Conservation (phyloP, 2,329 filamentous ascomycete genomes). For the Ambrosiella beaveri region DNA sequence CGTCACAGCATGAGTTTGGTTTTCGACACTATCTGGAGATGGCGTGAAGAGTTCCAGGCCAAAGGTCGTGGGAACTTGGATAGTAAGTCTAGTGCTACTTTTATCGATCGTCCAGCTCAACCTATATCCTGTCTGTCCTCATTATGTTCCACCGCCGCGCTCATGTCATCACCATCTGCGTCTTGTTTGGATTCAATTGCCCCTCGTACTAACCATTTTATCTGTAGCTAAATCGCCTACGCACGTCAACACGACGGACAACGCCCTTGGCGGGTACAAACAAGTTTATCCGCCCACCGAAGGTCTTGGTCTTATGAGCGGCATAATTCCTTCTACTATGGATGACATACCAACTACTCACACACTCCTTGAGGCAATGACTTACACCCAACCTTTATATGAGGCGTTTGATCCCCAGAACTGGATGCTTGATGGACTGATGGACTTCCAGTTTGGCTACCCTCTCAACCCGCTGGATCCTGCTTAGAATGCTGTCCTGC, state of each 20-base stretch:
- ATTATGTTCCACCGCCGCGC: neutral
- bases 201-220: slow-evolving; percentile 54
- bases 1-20: slow-evolving; percentile 73
- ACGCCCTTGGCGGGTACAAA: slow-evolving; percentile 53
- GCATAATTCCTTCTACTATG: slow-evolving; percentile 34
- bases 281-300: slow-evolving; percentile 38
- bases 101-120: neutral
- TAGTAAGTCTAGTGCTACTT: slow-evolving; percentile 32
- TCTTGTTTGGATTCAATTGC: neutral
- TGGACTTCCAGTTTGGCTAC: slow-evolving; percentile 61
- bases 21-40: slow-evolving; percentile 73
- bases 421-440: slow-evolving; percentile 78
- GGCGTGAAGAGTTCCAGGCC: slow-evolving; percentile 63
- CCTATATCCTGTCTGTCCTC: neutral
- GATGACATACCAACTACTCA: slow-evolving; percentile 25
- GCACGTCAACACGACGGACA: neutral
- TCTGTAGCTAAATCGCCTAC: slow-evolving; percentile 45
- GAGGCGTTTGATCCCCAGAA: slow-evolving; percentile 86
- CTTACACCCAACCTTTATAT: slow-evolving; percentile 51
- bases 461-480: slow-evolving; percentile 31
- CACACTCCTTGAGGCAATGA: slow-evolving; percentile 32
- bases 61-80: slow-evolving; percentile 53
- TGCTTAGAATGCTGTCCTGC: neutral
- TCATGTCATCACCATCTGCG: neutral
- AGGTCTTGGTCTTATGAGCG: slow-evolving; percentile 31